A percentile compares a stretch with the other conserved stretches of the same genome.
Evolutionary conservation across 139 green algal genomes (phyloP).

Genomic region (Micractinium conductrix): DNA sequence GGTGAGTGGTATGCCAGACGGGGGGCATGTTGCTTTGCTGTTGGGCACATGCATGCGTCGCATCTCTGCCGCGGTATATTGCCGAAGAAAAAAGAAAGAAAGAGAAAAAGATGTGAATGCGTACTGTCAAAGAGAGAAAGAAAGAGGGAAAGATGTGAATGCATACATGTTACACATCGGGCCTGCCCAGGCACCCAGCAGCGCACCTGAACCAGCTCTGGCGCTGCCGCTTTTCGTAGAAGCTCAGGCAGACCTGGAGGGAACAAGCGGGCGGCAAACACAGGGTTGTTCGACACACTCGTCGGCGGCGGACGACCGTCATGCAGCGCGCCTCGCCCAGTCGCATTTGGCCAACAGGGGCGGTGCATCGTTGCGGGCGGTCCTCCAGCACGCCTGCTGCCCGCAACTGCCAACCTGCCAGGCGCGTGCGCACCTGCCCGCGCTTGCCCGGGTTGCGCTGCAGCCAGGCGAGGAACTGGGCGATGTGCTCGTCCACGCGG

Average conservation of each 20-base stretch:
- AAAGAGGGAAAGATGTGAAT: too few relatives aligned
- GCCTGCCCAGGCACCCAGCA: background rate
- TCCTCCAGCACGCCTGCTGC: background rate
- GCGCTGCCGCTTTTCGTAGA: constrained; percentile 83
- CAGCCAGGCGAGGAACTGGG: constrained; percentile 66
- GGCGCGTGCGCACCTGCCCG: constrained; percentile 37
- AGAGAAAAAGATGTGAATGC: too few relatives aligned
- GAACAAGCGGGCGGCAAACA: too few relatives aligned
- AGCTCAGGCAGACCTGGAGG: constrained; percentile 63
- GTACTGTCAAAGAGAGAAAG: too few relatives aligned
- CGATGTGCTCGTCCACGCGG: constrained; percentile 76
- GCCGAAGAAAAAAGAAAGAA: too few relatives aligned
- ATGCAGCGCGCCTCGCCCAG: background rate
- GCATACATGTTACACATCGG: too few relatives aligned
- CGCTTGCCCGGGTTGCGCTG: constrained; percentile 58
- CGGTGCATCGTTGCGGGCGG: background rate
- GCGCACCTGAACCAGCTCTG: constrained; percentile 60
- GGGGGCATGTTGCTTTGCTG: background rate
- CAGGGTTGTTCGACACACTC: too few relatives aligned
- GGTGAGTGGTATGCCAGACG: background rate
- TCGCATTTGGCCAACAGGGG: background rate
- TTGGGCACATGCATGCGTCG: background rate
- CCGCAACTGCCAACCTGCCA: background rate
- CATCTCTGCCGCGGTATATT: background rate
- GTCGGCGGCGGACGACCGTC: background rate